Conservation (phyloP, 2,329 filamentous ascomycete genomes). For the Catunica adiposa region DNA sequence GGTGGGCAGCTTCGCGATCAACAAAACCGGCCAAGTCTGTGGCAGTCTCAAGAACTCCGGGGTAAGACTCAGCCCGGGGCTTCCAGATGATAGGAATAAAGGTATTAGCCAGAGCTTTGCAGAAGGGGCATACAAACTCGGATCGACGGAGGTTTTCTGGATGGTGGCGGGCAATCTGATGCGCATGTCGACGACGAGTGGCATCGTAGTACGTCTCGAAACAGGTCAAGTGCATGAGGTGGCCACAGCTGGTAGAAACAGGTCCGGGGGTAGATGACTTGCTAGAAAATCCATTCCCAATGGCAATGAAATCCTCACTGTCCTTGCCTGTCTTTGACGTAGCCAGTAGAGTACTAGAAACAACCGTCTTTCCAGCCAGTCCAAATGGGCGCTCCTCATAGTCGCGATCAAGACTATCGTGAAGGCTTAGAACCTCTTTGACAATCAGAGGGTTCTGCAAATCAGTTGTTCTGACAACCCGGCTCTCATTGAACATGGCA, state of each 20-base stretch:
- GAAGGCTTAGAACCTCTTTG: slow-evolving; percentile 63
- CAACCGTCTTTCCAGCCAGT: slow-evolving; percentile 51
- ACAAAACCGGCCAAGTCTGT: slow-evolving; percentile 41
- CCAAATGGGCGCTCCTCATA: slow-evolving; percentile 80
- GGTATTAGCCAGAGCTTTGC: slow-evolving; percentile 87
- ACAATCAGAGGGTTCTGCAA: slow-evolving; percentile 69
- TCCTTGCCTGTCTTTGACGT: slow-evolving; percentile 40
- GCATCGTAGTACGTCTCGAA: slow-evolving; percentile 85
- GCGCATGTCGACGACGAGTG: slow-evolving; percentile 65
- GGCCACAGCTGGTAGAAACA: slow-evolving; percentile 80
- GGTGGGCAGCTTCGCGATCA: slow-evolving; percentile 32
- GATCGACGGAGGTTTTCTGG: slow-evolving; percentile 64
- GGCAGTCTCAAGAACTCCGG: slow-evolving; percentile 4
- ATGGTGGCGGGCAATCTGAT: slow-evolving; percentile 88
- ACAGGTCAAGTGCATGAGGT: slow-evolving; percentile 96
- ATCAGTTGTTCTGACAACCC: slow-evolving; percentile 73
- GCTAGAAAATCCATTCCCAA: slow-evolving; percentile 78
- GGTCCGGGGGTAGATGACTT: slow-evolving; percentile 52
- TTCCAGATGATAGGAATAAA: slow-evolving; percentile 96
- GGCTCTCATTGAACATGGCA: slow-evolving; percentile 72
- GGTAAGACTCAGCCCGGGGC: slow-evolving; percentile 25
- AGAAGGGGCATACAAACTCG: slow-evolving; percentile 91
- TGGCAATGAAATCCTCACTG: slow-evolving; percentile 51
- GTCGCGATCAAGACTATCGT: slow-evolving; percentile 66
- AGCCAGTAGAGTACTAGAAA: not conserved